phyloP scores from a whole-genome alignment of 2,329 filamentous ascomycete species.

The Hymenoscyphus repandus region DNA sequence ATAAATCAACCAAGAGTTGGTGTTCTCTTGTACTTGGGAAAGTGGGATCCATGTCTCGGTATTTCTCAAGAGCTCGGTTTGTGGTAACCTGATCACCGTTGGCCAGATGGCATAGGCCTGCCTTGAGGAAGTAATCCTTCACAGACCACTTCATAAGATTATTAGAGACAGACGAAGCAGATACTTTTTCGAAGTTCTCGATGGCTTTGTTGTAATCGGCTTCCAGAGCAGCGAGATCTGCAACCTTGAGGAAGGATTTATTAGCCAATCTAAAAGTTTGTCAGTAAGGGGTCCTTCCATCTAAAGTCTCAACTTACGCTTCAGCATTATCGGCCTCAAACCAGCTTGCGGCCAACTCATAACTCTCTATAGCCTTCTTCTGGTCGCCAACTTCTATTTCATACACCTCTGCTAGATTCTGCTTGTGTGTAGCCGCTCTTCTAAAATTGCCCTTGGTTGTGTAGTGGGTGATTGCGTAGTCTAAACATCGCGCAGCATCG shows the following conservation, averaged over 20 bases:
- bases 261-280: slow-evolving; percentile 64
- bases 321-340: slow-evolving; percentile 82
- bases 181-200: slow-evolving; percentile 78
- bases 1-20: slow-evolving; percentile 72
- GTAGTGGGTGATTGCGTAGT: slow-evolving; percentile 78
- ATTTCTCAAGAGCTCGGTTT: slow-evolving; percentile 75
- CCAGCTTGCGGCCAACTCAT: slow-evolving; percentile 82
- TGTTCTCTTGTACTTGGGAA: slow-evolving; percentile 77
- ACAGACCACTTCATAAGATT: slow-evolving; percentile 91
- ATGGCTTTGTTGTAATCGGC: slow-evolving; percentile 81
- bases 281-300: slow-evolving; percentile 7
- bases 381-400: slow-evolving; percentile 76
- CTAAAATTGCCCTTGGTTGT: slow-evolving; percentile 86
- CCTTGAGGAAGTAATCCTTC: slow-evolving; percentile 94
- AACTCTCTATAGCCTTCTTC: slow-evolving; percentile 74
- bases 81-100: slow-evolving; percentile 70
- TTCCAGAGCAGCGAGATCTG: slow-evolving; percentile 77
- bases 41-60: slow-evolving; percentile 70
- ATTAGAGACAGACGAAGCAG: slow-evolving; percentile 72
- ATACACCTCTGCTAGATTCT: slow-evolving; percentile 80
- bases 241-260: slow-evolving; percentile 89
- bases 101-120: slow-evolving; percentile 82
- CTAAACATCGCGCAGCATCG: slow-evolving; percentile 75
- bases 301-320: slow-evolving; percentile 52
- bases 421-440: slow-evolving; percentile 83